Evolutionary conservation across 345 rosid species (phyloP), one percentile per base, ranked within the genome.

Genomic region (Eucalyptus tenuipes): DNA sequence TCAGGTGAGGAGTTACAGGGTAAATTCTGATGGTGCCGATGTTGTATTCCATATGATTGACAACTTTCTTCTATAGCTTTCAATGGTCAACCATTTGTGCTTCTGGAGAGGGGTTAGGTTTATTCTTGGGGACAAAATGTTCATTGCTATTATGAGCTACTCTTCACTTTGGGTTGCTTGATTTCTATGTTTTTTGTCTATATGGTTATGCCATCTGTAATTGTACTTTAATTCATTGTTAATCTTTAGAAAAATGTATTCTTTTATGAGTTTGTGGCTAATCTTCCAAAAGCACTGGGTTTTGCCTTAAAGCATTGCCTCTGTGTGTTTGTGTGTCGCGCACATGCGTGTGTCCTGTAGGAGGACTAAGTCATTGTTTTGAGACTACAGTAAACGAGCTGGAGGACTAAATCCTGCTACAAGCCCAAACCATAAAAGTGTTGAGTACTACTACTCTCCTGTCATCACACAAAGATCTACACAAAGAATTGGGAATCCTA

Each of bases 11-110:
- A 93, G 91, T 90, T 94, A 96, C 92, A 96, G 99, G 98, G 89
- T 97, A 90, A 94, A 97, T 93, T 96, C 98, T 20, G 97, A 97
- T 93, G 99, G 99, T 48, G 95, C 95, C 5, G 99, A 97, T 92
- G 99, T 97, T 88, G 96, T 96, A 47, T 95, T 90, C 90, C 99
- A 97, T 90, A 95, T 97, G 96, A 96, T 97, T 87, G 98, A 96
- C 90, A 94, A 95, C 92, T 97, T 97, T 89, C 94, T 93, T 91
- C 93, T 95, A 55, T 96, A 96, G 55, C 64, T 86, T 50, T 86
- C 44, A 50, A 86, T 86, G 45, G 61, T 49, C 55, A 86, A 86
- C 53, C 61, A 18, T 50, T 10, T 49, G 44, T 75, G 82, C 82
- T 75, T 75, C 29, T 75, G 29, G 82, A 75, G 47, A 75, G 47